Conservation (phyloP, 495 filamentous ascomycete genomes). For the Podospora comata region DNA sequence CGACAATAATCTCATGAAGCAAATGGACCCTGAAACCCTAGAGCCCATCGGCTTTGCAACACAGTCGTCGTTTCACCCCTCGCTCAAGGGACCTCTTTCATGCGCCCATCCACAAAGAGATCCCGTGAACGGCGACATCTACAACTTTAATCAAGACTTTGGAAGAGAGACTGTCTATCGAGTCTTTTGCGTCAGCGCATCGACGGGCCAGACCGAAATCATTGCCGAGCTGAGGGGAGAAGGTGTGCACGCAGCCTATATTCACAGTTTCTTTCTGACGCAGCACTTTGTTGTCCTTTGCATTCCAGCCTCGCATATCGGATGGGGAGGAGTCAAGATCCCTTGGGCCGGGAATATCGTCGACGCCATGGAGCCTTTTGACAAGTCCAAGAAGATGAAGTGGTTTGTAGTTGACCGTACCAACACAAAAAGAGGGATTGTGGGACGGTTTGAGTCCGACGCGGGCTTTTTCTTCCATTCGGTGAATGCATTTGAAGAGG, state of each 20-base stretch:
- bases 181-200: constrained; percentile 58
- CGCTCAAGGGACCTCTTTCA: constrained; percentile 59
- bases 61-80: constrained; percentile 61
- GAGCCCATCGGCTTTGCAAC: constrained; percentile 61
- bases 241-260: constrained; percentile 49
- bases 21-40: constrained; percentile 64
- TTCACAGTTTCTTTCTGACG: constrained; percentile 72
- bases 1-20: constrained; percentile 54
- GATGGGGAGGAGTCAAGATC: constrained; percentile 47
- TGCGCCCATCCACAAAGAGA: constrained; percentile 68
- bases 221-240: constrained; percentile 59
- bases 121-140: constrained; percentile 69
- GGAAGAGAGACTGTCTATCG: constrained; percentile 50
- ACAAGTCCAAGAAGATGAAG: constrained; percentile 46
- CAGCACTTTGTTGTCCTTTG: constrained; percentile 65
- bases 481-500: constrained; percentile 69
- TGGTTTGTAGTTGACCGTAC: constrained; percentile 70
- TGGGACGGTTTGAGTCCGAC: constrained; percentile 56
- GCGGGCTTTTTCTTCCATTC: constrained; percentile 75
- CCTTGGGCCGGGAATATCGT: constrained; percentile 56
- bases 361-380: constrained; percentile 53
- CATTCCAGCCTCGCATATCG: constrained; percentile 52
- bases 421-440: constrained; percentile 46
- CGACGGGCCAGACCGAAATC: constrained; percentile 63
- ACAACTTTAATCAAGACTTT: constrained; percentile 68